A percentile compares a stretch with the other conserved stretches of the same genome.
Conservation (phyloP, 306 rosid species). For the Castanea mollissima region DNA sequence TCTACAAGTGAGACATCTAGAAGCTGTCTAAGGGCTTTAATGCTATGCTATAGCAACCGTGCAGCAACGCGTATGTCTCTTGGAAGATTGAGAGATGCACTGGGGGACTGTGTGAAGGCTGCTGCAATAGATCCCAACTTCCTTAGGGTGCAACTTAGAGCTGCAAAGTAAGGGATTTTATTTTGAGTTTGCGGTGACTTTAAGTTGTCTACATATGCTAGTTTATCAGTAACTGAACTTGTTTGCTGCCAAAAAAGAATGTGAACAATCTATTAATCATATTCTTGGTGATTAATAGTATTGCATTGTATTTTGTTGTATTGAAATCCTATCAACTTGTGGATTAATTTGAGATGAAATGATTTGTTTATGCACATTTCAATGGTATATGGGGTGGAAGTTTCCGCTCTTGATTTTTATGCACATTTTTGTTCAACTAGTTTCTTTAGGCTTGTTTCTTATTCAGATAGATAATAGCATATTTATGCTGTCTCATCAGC, state of each 20-base stretch:
- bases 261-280: not conserved
- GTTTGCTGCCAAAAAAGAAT: constrained; percentile 1
- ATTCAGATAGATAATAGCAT: not conserved
- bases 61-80: constrained; percentile 95
- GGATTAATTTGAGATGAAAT: not conserved
- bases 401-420: not conserved
- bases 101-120: constrained; percentile 79
- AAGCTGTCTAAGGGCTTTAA: constrained; percentile 80
- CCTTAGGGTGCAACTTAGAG: constrained; percentile 85
- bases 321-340: too few relatives aligned
- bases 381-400: not conserved
- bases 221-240: not conserved
- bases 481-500: not conserved
- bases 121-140: constrained; percentile 78
- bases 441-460: not conserved
- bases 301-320: not conserved
- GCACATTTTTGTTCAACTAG: not conserved
- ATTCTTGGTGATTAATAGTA: not conserved
- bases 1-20: constrained; percentile 59
- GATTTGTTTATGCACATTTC: not conserved
- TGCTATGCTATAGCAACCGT: constrained; percentile 96
- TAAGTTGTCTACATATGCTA: constrained; percentile 16
- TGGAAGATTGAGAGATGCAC: constrained; percentile 87
- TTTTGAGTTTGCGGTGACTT: constrained; percentile 7
- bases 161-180: constrained; percentile 79